phyloP scores from a whole-genome alignment of 202 grass and related monocot genomes.

The Brachypodium distachyon region DNA sequence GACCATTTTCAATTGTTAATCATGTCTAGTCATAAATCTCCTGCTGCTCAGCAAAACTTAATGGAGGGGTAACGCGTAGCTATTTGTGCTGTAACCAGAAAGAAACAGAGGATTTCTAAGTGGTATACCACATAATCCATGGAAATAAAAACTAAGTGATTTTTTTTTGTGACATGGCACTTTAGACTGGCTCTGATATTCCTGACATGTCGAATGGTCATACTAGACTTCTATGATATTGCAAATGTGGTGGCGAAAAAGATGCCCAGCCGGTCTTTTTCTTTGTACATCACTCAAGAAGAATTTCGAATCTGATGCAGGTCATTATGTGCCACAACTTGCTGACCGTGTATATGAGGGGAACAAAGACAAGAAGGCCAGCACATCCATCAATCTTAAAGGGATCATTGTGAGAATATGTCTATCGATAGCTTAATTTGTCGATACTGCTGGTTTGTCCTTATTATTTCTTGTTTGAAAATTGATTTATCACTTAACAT shows the following conservation, averaged over 20 bases:
- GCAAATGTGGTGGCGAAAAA: background rate
- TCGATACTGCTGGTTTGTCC: background rate
- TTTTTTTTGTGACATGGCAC: background rate
- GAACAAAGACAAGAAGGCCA: constrained; percentile 40
- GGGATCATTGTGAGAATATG: constrained; percentile 71
- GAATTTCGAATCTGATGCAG: constrained; percentile 35
- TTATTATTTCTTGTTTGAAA: background rate
- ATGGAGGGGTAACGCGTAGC: background rate
- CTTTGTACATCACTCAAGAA: background rate
- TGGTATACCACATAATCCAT: background rate
- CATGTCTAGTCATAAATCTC: background rate
- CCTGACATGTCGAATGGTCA: background rate
- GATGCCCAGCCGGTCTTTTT: background rate
- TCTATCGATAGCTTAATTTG: background rate
- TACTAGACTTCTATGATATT: background rate
- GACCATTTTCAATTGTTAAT: background rate
- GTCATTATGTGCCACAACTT: constrained; percentile 91
- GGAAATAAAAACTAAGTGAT: background rate
- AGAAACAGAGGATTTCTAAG: background rate
- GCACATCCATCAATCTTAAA: constrained; percentile 61
- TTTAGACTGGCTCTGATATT: background rate
- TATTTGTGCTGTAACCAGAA: background rate
- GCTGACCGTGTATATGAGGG: constrained; percentile 68
- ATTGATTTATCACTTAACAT: background rate
- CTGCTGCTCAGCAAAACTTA: background rate